Evolutionary conservation across 192 early-diverging fungal species (phyloP), one percentile per base, ranked within the genome.

Genomic region (Backusella parvicylindrica): DNA sequence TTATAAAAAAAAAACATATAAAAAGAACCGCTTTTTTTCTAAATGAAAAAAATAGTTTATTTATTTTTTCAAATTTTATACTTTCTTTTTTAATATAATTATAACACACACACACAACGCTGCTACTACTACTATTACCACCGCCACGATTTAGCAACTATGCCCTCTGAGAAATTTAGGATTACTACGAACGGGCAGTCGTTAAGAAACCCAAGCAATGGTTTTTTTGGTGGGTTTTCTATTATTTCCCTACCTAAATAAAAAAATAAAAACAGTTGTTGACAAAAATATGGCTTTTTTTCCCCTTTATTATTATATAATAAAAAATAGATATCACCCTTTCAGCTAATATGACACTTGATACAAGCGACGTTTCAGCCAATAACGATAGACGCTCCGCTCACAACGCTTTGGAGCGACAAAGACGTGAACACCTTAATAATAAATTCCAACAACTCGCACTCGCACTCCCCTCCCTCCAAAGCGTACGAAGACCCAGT

Each of bases 381-480:
- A 70, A 77, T 18, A 84, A 83, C 18, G 90, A 93, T 77, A 88
- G 88, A 66, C 88, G 94, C 56, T 90, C 91, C 12, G 90, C 88
- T 36, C 94, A 95, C 79, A 95, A 95, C 68, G 92, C 92, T 31
- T 87, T 93, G 56, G 94, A 95, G 78, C 84, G 94, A 13, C 92
- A 92, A 72, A 82, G 94, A 74, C 90, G 94, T 30, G 94, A 95
- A 83, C 88, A 83, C 18, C 86, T 95, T 37, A 95, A 95, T 78
- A 85, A 81, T 23, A 90, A 92, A 79, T 94, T 95, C 79, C 93
- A 93, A 79, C 91, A 95, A 43, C 79, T 95, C 41, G 94, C 94
- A 11, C 89, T 90, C 75, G 89, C 93, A n/a, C 82, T 95, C 23
- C 94, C 93, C 36, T 81, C 91, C 21, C 87, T 94, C 33, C 82